phyloP scores from a whole-genome alignment of 1,284 basidiomycete genomes.

The Trichosporon sp. region DNA sequence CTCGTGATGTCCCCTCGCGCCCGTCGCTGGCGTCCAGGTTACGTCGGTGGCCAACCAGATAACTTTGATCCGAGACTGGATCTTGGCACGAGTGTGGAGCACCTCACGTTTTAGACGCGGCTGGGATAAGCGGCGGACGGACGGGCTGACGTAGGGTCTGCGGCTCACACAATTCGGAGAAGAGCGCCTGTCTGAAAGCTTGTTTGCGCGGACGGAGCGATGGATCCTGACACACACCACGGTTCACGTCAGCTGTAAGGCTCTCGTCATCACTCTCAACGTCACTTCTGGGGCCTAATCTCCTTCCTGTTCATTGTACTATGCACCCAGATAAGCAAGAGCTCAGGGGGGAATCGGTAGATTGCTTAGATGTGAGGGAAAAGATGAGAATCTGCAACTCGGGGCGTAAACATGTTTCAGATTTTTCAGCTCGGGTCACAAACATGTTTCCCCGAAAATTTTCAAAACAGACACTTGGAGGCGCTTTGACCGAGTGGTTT shows the following conservation, averaged over 20 bases:
- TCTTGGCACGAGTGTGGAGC: background rate
- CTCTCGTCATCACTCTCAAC: background rate
- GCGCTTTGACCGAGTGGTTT: slow-evolving; percentile 2
- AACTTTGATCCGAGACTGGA: background rate
- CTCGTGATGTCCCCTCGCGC: background rate
- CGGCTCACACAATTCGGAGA: background rate
- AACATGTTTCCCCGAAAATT: no score
- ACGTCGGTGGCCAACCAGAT: background rate
- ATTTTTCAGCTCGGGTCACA: no score
- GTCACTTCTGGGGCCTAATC: no score
- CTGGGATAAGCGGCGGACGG: slow-evolving; percentile 1
- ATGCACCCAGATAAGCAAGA: no score
- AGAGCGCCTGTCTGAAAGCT: background rate
- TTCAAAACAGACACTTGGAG: no score
- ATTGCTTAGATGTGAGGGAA: no score
- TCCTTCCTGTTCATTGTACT: no score
- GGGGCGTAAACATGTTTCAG: no score
- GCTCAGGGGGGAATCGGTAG: no score
- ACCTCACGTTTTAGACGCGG: background rate
- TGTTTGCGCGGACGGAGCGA: no score
- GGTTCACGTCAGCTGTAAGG: background rate
- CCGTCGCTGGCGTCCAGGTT: background rate
- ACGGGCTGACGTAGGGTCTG: background rate
- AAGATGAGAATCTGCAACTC: no score
- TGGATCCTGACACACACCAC: no score